Evolutionary conservation across 2,329 filamentous ascomycete genomes (phyloP), one percentile per base, ranked within the genome.

Genomic region (Fusarium secorum): DNA sequence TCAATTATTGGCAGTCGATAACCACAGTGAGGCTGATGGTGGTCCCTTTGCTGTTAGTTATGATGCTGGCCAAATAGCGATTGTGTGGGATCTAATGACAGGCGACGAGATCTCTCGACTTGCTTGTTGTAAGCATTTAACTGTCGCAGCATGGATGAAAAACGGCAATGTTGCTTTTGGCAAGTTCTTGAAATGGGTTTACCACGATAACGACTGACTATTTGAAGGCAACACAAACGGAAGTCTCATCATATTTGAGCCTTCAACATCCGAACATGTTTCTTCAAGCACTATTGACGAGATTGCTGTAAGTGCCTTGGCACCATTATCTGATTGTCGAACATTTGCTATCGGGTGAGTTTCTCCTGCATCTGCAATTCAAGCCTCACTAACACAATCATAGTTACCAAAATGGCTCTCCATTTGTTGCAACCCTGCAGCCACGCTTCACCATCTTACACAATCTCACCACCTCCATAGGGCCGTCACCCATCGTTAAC

Each of bases 131-230:
- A 93, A 97, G 77, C 89, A 93, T 72, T 87, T 98, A 70, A 91
- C 90, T 24, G 91, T 93, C 33, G 95, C 95, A 38, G 87, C 93
- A 15, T 99, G 96, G 94, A 98, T 99, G 95, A 88, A 91, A 42
- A 98, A 98, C 82, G 96, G 96, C 59, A 97, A 97, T 82, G 91
- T 99, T 72, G 95, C 94, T 38, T 98, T 98, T 84, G 96, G 95
- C 98, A 86, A 81, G 90, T 58, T 35, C 17, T 14, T 28, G 58
- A 58, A 28, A 28, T 20, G 20, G 22, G 33, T n/a, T 44, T 26
- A 20, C 28, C 42, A 72, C 76, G 36, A 22, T 11, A 11, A 28
- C 30, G 73, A 74, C 75, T 75, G 52, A 49, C 42, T 7, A 60
- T 52, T 41, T 51, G 20, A 63, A 98, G 95, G 95, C 62, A 98